Evolutionary conservation across 768 basidiomycete species (phyloP).

Genomic region (Tricholoma terreum): DNA sequence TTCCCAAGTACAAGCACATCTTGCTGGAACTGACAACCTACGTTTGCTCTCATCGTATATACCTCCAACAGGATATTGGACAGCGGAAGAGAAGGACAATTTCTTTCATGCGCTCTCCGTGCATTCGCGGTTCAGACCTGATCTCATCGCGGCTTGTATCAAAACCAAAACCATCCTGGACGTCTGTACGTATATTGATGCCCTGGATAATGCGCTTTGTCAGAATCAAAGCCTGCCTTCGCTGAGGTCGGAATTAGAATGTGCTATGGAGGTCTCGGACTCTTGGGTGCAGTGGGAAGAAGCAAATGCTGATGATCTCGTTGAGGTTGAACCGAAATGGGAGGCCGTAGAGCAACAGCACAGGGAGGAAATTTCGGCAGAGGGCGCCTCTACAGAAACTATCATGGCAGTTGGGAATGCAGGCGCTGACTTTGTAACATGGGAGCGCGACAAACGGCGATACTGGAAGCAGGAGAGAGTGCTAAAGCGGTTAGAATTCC

Average conservation of each 20-base stretch:
- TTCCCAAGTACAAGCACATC: constrained; percentile 32
- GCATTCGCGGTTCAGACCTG: constrained; percentile 71
- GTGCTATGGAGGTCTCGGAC: constrained; percentile 49
- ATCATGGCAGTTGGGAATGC: constrained; percentile 1
- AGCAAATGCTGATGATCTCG: constrained; percentile 30
- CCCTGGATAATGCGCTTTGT: constrained; percentile 41
- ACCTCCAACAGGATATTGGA: constrained; percentile 53
- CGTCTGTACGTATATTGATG: constrained; percentile 63
- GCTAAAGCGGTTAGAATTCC: constrained; percentile 14
- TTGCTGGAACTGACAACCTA: constrained; percentile 29
- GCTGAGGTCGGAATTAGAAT: constrained; percentile 25
- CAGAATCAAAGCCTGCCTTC: constrained; percentile 7
- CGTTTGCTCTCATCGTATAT: constrained; percentile 31
- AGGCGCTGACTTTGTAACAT: constrained; percentile 8
- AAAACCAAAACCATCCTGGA: constrained; percentile 64
- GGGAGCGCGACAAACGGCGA: constrained; percentile 20
- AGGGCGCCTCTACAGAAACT: not conserved
- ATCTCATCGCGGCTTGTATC: constrained; percentile 70
- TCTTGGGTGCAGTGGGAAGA: constrained; percentile 52
- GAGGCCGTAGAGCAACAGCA: constrained; percentile 19
- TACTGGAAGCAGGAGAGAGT: constrained; percentile 23
- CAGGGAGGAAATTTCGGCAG: constrained; percentile 13
- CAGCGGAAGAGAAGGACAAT: constrained; percentile 57
- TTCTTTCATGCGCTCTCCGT: constrained; percentile 71
- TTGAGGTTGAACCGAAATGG: constrained; percentile 26